Conservation (phyloP, 176 grass and related monocot species). For the Oryza rufipogon region DNA sequence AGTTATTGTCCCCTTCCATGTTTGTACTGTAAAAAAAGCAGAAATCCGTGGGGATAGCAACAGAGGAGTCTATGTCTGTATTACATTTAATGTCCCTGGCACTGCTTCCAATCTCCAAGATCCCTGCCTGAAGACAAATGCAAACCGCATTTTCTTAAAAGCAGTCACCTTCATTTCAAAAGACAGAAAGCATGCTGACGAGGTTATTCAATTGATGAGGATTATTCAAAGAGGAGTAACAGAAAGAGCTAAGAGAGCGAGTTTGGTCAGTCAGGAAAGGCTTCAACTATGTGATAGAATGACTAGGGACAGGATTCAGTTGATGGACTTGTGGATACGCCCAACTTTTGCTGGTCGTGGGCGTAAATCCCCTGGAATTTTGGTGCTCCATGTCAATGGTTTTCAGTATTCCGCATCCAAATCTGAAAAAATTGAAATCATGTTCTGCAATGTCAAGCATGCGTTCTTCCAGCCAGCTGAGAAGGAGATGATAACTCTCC, state of each 20-base stretch:
- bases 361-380: constrained; percentile 58
- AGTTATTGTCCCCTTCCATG: constrained; percentile 71
- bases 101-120: constrained; percentile 56
- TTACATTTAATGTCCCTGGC: constrained; percentile 69
- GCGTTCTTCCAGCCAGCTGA: constrained; percentile 80
- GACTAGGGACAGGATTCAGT: constrained; percentile 48
- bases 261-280: constrained; percentile 71
- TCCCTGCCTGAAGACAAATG: neutral
- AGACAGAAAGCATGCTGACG: constrained; percentile 61
- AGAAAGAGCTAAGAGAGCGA: constrained; percentile 74
- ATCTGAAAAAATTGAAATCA: constrained; percentile 66
- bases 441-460: constrained; percentile 74
- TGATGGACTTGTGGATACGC: constrained; percentile 63
- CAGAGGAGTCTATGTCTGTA: constrained; percentile 52
- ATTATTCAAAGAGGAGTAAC: constrained; percentile 59
- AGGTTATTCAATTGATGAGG: constrained; percentile 66
- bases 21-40: constrained; percentile 70
- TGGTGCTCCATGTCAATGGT: constrained; percentile 73
- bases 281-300: constrained; percentile 40
- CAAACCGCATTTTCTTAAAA: constrained; percentile 51
- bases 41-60: constrained; percentile 61
- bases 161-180: constrained; percentile 71
- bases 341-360: constrained; percentile 62
- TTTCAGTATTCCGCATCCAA: constrained; percentile 59
- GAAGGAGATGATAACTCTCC: constrained; percentile 70